Evolutionary conservation across 257 asterid genomes (phyloP).

Genomic region (Ilex asprella): DNA sequence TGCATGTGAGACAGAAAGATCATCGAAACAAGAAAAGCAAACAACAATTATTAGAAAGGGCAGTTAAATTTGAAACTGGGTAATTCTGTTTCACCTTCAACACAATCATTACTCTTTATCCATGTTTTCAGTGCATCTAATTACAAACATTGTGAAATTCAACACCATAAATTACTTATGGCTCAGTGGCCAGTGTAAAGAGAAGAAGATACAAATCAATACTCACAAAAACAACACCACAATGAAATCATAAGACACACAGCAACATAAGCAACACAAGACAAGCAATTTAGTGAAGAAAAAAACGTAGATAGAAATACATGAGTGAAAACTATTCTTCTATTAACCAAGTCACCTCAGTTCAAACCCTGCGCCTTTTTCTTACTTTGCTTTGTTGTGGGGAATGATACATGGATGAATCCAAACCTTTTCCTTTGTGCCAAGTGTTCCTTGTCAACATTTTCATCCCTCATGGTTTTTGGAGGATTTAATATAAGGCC

Average conservation of each 20-base stretch:
- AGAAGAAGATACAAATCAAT: not conserved
- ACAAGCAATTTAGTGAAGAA: conserved; percentile 3
- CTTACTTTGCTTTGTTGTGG: conserved; percentile 44
- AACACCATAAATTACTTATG: not conserved
- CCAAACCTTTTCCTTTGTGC: conserved; percentile 84
- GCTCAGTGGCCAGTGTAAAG: not conserved
- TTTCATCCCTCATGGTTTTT: conserved; percentile 29
- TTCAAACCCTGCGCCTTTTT: conserved; percentile 42
- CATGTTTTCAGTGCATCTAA: no score
- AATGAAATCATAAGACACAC: not conserved
- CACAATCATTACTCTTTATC: no score
- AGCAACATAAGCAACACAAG: not conserved
- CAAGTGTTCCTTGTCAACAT: conserved; percentile 44
- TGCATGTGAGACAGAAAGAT: no score
- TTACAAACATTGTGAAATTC: no score
- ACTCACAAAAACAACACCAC: not conserved
- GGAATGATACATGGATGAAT: conserved; percentile 69
- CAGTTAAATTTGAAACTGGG: no score
- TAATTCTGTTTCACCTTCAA: no score
- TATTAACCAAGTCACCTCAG: conserved; percentile 15
- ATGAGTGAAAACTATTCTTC: conserved; percentile 3
- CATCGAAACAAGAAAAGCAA: no score
- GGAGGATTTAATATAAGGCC: conserved; percentile 47
- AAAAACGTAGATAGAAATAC: no score
- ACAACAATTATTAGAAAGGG: no score